These are phyloP conservation scores for Trichoderma pleuroti DNA, from an alignment of 2,329 filamentous ascomycete genomes.

Conservation along the genomic window DNA sequence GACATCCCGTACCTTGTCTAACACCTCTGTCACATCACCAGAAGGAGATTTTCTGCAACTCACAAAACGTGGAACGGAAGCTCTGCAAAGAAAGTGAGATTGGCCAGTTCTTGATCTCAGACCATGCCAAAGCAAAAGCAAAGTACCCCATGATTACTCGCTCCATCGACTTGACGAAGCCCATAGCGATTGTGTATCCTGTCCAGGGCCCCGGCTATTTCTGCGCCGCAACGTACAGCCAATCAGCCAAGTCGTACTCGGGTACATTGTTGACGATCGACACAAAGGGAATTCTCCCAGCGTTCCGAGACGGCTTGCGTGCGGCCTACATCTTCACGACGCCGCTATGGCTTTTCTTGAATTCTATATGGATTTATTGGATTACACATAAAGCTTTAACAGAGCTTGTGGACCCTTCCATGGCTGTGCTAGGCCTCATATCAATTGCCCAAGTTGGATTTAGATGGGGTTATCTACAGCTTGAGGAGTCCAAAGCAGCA, in stretches of 20 bases:
- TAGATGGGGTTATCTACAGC: neutral
- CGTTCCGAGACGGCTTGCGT: neutral
- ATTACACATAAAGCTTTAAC: neutral
- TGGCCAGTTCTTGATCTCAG: neutral
- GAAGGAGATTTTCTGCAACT: neutral
- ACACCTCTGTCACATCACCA: neutral
- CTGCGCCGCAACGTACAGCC: neutral
- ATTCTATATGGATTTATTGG: neutral
- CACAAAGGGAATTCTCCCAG: neutral
- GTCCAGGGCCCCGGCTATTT: neutral
- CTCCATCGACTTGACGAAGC: neutral
- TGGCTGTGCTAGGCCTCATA: neutral
- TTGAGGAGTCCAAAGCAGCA: neutral
- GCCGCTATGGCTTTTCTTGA: neutral
- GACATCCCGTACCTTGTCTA: neutral
- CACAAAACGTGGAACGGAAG: neutral
- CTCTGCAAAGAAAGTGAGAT: neutral
- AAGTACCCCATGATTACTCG: neutral
- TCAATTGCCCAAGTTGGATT: neutral
- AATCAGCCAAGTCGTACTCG: neutral
- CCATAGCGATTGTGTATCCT: neutral
- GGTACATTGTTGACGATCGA: neutral
- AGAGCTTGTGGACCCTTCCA: neutral
- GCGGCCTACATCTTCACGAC: neutral
- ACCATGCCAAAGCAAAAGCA: neutral